Evolutionary conservation across 2,329 filamentous ascomycete species (phyloP), one percentile per base, ranked within the genome.

Genomic region (Ceratocystis colombiana): DNA sequence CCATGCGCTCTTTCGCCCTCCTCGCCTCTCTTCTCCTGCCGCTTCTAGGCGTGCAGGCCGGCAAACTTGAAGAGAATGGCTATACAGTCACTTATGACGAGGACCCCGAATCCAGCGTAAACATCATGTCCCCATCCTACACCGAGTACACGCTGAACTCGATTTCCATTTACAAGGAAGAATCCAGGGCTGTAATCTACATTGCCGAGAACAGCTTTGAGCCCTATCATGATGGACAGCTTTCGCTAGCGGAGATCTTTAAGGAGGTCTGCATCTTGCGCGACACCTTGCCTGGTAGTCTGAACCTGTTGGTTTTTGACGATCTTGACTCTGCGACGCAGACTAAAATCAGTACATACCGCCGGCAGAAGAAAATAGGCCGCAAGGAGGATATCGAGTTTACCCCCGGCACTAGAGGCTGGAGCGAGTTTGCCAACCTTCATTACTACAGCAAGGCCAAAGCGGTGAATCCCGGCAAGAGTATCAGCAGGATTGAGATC

Each of bases 201-300:
- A 8, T 53, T 25, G 20, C 48, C 20, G 48, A 28, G 15, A 53
- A 53, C 20, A 25, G 15, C 20, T 1, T 6, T 2, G 48, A 53
- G 48, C 8, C 1, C 48, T 2, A 15, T 0, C 20, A 4, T 10
- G 0, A 15, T 1, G 10, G 10, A 7, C 10, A 53, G 8, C 22
- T 53, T 15, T 10, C 48, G 48, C 48, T 53, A n/a, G 8, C 12
- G 7, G 7, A 25, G 4, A 53, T 53, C 48, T 53, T 53, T 3
- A 0, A 3, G 1, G 48, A 20, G 20, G 4, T 53, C 48, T 53
- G 48, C 20, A 1, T 1, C 3, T 10, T 25, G 48, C 20, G 15
- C 8, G 2, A 4, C 0, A 53, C 5, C 6, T 0, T 20, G 0
- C 48, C 22, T 5, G 0, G 20, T 7, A 3, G 1, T 3, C 48